Evolutionary conservation across 257 asterid genomes (phyloP), one percentile per base, ranked within the genome.

Genomic region (Ehretia macrophylla): DNA sequence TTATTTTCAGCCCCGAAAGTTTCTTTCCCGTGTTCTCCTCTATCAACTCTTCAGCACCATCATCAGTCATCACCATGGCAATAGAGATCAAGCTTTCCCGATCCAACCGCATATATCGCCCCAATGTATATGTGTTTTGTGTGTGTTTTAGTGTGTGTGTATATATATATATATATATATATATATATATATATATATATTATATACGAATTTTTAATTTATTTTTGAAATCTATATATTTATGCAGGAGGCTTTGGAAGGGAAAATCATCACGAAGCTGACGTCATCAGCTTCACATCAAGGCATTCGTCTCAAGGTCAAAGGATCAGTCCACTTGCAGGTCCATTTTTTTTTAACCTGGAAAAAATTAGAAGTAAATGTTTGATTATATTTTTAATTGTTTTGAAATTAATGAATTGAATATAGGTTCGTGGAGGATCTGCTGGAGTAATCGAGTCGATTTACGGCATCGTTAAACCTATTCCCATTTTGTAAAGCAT

Each of bases 391-490:
- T 14, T 50, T 8, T 23, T 21, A 17, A 66, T 27, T 35, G 0
- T 22, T 0, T 59, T 51, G 18, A 52, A 53, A 14, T 23, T 56
- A 58, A 5, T 27, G 32, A 49, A 17, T 44, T 5, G 42, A 20
- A 32, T 64, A 42, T 75, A 88, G 97, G 95, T 89, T 68, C 95
- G 94, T 32, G 95, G 94, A 32, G 97, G 97, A 72, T 77, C 95
- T 42, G 94, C 94, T 46, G 95, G 97, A 59, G 75, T 86, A 21
- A 66, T 89, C n/a, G 97, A 89, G 76, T 89, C 95, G 8, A 45
- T 89, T 55, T 89, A 84, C 63, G 95, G 97, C 18, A 85, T 79
- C 56, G 81, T 89, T 55, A 86, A 81, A 82, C 97, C 97, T 35
- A 77, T 86, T 54, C 67, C 77, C 19, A 82, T 89, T 48, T 63